Percentiles rank a stretch among this genome's conserved stretches.
phyloP scores from a whole-genome alignment of 2,329 filamentous ascomycete species.

The Drechslerella stenobrocha region DNA sequence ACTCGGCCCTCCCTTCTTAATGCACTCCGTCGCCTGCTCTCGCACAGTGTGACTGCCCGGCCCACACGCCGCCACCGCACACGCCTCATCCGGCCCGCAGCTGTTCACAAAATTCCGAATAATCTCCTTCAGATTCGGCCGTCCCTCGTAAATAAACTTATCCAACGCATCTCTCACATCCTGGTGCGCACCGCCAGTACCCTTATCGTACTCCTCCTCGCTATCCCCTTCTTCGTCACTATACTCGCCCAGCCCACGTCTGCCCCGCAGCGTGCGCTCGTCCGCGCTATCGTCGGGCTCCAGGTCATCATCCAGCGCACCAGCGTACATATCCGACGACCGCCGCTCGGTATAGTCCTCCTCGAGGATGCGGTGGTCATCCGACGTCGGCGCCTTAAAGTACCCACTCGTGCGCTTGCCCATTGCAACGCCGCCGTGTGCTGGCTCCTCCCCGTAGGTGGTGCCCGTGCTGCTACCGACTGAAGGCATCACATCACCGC shows the following conservation, averaged over 20 bases:
- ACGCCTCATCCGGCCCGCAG: slow-evolving; percentile 43
- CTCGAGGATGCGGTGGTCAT: slow-evolving; percentile 45
- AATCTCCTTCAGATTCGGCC: slow-evolving; percentile 44
- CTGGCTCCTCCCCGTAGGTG: no score
- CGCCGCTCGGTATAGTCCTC: slow-evolving; percentile 33
- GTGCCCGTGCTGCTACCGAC: no score
- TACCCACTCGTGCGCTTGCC: slow-evolving; percentile 40
- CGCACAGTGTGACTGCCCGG: slow-evolving; percentile 43
- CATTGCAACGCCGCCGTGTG: slow-evolving; percentile 26
- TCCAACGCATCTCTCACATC: slow-evolving; percentile 39
- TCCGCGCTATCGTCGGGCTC: slow-evolving; percentile 42
- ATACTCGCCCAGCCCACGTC: slow-evolving; percentile 22
- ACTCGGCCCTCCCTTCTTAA: slow-evolving; percentile 46
- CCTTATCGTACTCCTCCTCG: slow-evolving; percentile 31
- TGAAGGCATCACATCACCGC: slow-evolving; percentile 45
- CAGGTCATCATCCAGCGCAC: slow-evolving; percentile 41
- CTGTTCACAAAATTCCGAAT: slow-evolving; percentile 38
- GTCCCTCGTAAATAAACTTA: slow-evolving; percentile 43
- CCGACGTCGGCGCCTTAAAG: slow-evolving; percentile 41
- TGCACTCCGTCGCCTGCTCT: slow-evolving; percentile 23
- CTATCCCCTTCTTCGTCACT: slow-evolving; percentile 16
- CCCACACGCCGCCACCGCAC: slow-evolving; percentile 34
- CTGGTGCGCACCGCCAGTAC: slow-evolving; percentile 32
- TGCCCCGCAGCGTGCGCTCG: slow-evolving; percentile 25
- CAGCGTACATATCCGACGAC: slow-evolving; percentile 29